These are phyloP conservation scores for Musa beccarii DNA, from an alignment of 176 grass and related monocot species.

Conservation along the genomic window DNA sequence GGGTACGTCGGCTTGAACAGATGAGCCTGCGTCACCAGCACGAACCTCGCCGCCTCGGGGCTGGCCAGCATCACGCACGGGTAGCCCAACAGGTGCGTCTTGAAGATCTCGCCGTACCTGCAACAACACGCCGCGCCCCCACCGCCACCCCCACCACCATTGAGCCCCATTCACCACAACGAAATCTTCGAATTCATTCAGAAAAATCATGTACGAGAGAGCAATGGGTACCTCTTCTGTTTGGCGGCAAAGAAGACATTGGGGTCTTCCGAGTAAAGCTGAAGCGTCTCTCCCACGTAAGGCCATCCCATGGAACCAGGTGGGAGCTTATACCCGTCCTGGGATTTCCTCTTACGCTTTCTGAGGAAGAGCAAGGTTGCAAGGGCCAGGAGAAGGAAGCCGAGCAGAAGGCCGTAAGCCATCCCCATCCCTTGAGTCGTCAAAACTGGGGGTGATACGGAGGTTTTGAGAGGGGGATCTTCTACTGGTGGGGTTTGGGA, in stretches of 20 bases:
- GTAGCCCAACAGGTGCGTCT: slow-evolving; percentile 71
- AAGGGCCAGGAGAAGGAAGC: slow-evolving; percentile 19
- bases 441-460: no score
- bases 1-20: slow-evolving; percentile 95
- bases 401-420: slow-evolving; percentile 1
- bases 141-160: no score
- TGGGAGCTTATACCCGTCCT: slow-evolving; percentile 34
- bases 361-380: slow-evolving; percentile 13
- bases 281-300: slow-evolving; percentile 82
- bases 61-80: slow-evolving; percentile 93
- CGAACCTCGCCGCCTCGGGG: slow-evolving; percentile 83
- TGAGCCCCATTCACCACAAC: no score
- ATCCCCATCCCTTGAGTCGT: slow-evolving; percentile 25
- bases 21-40: slow-evolving; percentile 54
- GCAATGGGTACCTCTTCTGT: slow-evolving; percentile 46
- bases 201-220: no score
- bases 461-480: neutral
- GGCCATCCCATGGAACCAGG: slow-evolving; percentile 89
- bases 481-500: neutral
- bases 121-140: neutral
- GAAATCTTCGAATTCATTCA: no score
- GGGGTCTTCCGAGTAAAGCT: slow-evolving; percentile 86
- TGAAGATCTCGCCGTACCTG: slow-evolving; percentile 88
- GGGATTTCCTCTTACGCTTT: slow-evolving; percentile 18
- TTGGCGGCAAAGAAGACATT: slow-evolving; percentile 68